These are phyloP conservation scores for Trypanosoma avium DNA, from an alignment of 208 protist genomes.

Conservation along the genomic window DNA sequence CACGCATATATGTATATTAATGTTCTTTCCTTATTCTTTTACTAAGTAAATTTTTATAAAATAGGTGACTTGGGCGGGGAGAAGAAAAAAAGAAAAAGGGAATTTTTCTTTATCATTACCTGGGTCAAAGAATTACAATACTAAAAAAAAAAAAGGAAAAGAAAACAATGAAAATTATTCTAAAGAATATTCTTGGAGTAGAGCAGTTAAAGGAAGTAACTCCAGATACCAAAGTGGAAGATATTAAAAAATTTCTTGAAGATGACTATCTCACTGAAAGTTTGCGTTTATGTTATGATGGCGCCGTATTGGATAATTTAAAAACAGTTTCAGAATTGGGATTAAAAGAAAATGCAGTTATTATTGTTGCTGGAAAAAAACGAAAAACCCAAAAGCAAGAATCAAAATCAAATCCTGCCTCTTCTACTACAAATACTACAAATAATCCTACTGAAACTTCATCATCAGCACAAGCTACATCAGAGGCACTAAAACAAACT, in stretches of 20 bases:
- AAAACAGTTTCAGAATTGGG: slow-evolving; percentile 54
- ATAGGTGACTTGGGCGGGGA: too few relatives aligned
- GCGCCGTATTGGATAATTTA: slow-evolving; percentile 52
- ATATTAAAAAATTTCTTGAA: slow-evolving; percentile 66
- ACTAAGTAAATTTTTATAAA: too few relatives aligned
- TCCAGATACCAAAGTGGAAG: slow-evolving; percentile 43
- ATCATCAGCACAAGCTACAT: slow-evolving; percentile 12
- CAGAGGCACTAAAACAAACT: too few relatives aligned
- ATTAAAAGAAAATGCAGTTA: slow-evolving; percentile 47
- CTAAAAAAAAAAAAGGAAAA: slow-evolving; percentile 10
- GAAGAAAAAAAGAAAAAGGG: too few relatives aligned
- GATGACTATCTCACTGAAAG: slow-evolving; percentile 67
- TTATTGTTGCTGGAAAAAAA: slow-evolving; percentile 82
- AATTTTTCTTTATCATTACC: too few relatives aligned
- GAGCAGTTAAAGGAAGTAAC: slow-evolving; percentile 55
- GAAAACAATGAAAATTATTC: slow-evolving; percentile 66
- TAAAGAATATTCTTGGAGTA: slow-evolving; percentile 65
- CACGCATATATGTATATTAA: too few relatives aligned
- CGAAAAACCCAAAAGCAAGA: slow-evolving; percentile 46
- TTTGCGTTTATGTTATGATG: slow-evolving; percentile 77
- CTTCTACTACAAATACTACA: neutral
- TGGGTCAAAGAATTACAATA: too few relatives aligned
- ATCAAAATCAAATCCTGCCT: neutral
- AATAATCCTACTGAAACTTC: slow-evolving; percentile 4
- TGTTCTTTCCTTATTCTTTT: too few relatives aligned